These are phyloP conservation scores for Lecanoromycetidae sp. DNA, from an alignment of 2,329 filamentous ascomycete genomes.

Conservation along the genomic window DNA sequence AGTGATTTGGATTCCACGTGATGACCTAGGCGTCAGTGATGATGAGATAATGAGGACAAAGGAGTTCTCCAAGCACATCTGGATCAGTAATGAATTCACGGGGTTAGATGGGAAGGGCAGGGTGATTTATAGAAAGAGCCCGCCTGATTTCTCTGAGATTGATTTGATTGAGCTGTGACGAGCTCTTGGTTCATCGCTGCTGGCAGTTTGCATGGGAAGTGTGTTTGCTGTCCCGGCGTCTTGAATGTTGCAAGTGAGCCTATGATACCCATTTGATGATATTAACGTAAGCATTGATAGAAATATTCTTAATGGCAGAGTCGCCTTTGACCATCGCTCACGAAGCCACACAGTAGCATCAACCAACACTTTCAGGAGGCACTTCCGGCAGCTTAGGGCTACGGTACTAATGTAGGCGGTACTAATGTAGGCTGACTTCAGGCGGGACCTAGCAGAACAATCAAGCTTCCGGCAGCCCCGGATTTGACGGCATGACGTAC, in stretches of 20 bases:
- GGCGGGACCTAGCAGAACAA: no score
- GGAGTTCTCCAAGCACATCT: conserved; percentile 64
- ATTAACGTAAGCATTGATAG: not conserved
- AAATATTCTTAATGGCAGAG: no score
- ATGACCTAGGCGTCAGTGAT: conserved; percentile 79
- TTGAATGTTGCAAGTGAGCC: no score
- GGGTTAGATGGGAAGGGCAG: conserved; percentile 71
- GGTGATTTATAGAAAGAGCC: conserved; percentile 72
- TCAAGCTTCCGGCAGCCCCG: not conserved
- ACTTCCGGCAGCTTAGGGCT: no score
- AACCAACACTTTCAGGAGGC: no score
- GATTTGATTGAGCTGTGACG: conserved; percentile 61
- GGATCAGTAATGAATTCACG: conserved; percentile 89
- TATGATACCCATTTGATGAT: no score
- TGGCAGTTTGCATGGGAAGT: not conserved
- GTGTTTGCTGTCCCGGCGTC: no score
- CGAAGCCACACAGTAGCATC: no score
- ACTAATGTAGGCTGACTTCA: no score
- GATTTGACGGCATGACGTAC: not conserved
- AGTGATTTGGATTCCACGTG: conserved; percentile 85
- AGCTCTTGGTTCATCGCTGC: not conserved
- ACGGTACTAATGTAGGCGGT: no score
- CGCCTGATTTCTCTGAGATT: conserved; percentile 79
- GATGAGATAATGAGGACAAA: conserved; percentile 76
- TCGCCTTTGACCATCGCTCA: no score